Conservation (phyloP, 352 stramenopile species). For the Phytophthora melonis region DNA sequence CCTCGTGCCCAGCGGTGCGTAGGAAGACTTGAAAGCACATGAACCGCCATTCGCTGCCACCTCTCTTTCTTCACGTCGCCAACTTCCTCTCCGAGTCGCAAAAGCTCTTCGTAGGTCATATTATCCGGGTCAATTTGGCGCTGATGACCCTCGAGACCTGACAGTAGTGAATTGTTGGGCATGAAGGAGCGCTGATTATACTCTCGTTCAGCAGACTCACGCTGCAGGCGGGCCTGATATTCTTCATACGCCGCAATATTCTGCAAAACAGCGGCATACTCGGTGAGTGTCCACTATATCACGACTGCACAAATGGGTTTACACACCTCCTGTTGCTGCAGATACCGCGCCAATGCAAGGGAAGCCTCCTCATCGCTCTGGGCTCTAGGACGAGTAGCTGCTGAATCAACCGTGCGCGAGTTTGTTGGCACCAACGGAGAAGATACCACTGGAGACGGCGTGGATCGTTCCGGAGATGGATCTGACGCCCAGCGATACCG, state of each 20-base stretch:
- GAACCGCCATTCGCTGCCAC: constrained; percentile 67
- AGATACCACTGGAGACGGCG: constrained; percentile 22
- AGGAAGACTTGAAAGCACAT: constrained; percentile 72
- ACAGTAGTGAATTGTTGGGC: constrained; percentile 17
- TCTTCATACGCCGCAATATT: constrained; percentile 80
- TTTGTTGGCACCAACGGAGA: constrained; percentile 27
- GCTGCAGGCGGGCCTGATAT: constrained; percentile 54
- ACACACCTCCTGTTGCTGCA: constrained; percentile 76
- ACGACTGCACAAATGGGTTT: neutral
- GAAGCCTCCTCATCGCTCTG: constrained; percentile 70
- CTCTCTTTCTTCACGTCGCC: constrained; percentile 83
- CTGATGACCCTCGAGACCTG: constrained; percentile 19
- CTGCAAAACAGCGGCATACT: constrained; percentile 34
- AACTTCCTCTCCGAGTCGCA: constrained; percentile 73
- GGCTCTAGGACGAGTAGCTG: constrained; percentile 24
- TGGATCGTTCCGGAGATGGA: constrained; percentile 16
- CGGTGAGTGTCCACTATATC: constrained; percentile 9
- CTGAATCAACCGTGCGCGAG: constrained; percentile 21
- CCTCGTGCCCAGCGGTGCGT: constrained; percentile 62
- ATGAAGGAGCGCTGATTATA: constrained; percentile 16
- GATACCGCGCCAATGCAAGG: constrained; percentile 66
- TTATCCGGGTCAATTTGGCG: constrained; percentile 74
- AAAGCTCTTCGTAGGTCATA: constrained; percentile 85
- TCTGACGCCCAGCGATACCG: constrained; percentile 36
- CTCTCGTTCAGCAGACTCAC: constrained; percentile 27